These are phyloP conservation scores for Termitomyces sp. DNA, from an alignment of 768 basidiomycete species.

Conservation along the genomic window DNA sequence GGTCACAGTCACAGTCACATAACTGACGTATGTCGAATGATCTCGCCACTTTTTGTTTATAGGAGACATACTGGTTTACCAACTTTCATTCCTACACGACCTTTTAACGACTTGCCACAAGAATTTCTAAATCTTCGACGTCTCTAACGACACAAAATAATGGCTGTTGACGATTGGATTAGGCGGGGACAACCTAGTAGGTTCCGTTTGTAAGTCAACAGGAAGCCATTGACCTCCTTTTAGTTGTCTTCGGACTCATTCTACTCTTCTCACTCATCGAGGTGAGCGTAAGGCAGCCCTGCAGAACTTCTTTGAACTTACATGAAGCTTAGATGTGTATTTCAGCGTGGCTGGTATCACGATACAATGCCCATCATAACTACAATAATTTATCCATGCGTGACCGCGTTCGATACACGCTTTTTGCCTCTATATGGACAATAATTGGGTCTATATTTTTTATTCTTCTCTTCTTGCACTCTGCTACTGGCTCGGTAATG, in stretches of 20 bases:
- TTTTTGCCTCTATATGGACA: slow-evolving; percentile 75
- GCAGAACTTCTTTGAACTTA: neutral
- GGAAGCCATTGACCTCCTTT: slow-evolving; percentile 4
- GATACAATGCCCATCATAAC: slow-evolving; percentile 54
- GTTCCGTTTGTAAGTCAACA: slow-evolving; percentile 13
- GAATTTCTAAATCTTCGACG: neutral
- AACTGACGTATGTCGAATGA: slow-evolving; percentile 10
- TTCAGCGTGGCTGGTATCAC: slow-evolving; percentile 65
- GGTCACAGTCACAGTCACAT: slow-evolving; percentile 12
- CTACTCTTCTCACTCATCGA: slow-evolving; percentile 64
- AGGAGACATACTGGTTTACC: neutral
- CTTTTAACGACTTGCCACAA: slow-evolving; percentile 5
- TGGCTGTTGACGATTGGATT: slow-evolving; percentile 21
- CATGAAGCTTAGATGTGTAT: slow-evolving; percentile 47
- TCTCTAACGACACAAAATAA: slow-evolving; percentile 3
- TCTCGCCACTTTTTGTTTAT: slow-evolving; percentile 11
- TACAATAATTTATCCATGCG: slow-evolving; percentile 42
- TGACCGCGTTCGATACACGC: slow-evolving; percentile 59
- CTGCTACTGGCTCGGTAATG: slow-evolving; percentile 41
- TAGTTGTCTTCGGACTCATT: slow-evolving; percentile 50
- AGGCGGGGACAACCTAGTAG: slow-evolving; percentile 53
- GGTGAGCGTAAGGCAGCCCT: slow-evolving; percentile 26
- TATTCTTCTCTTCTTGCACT: slow-evolving; percentile 49
- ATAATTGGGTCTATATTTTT: slow-evolving; percentile 47
- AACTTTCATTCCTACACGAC: neutral